Evolutionary conservation across 257 asterid species (phyloP).

Genomic region (Solanum bukasovii): DNA sequence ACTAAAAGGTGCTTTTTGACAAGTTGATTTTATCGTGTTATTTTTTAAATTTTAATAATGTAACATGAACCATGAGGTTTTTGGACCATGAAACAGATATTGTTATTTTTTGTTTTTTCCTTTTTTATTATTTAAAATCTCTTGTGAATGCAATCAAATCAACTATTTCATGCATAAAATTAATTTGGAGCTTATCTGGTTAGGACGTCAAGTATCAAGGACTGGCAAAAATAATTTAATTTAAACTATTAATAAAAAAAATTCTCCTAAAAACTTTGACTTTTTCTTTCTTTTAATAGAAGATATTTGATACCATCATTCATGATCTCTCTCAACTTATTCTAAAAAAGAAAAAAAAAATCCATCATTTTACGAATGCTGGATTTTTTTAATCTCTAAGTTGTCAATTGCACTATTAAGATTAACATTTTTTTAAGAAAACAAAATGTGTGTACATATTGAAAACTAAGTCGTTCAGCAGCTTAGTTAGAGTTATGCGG

Average conservation of each 20-base stretch:
- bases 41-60: neutral
- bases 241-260: neutral
- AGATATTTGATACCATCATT: neutral
- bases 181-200: neutral
- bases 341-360: neutral
- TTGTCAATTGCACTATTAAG: neutral
- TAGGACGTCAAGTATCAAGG: neutral
- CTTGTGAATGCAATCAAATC: neutral
- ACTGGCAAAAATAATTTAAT: neutral
- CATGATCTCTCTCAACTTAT: neutral
- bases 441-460: neutral
- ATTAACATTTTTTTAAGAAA: neutral
- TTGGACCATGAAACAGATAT: neutral
- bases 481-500: too few relatives aligned
- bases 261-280: neutral
- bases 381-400: neutral
- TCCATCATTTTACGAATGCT: neutral
- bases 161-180: neutral
- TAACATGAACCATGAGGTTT: neutral
- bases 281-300: neutral
- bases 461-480: neutral
- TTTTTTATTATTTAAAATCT: neutral
- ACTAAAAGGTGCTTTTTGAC: neutral
- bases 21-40: neutral
- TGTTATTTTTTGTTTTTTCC: too few relatives aligned